phyloP scores from a whole-genome alignment of 345 rosid genomes.

The Salix koriyanagi region DNA sequence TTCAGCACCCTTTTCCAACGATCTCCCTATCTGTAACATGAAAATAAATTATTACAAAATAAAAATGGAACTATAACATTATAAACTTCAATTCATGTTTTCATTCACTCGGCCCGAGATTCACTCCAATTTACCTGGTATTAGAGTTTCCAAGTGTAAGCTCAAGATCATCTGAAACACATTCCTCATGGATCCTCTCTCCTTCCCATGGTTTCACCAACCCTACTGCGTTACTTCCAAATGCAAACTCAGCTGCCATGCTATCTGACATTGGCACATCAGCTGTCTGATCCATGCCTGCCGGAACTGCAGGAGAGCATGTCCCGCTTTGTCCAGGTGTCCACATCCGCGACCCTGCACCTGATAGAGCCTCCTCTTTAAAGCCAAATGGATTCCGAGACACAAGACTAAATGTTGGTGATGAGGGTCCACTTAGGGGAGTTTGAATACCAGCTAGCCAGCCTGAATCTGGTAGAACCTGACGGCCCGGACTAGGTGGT shows the following conservation, averaged over 20 bases:
- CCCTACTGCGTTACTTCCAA: conserved; percentile 62
- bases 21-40: conserved; percentile 25
- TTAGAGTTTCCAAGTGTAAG: conserved; percentile 94
- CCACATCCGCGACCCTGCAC: conserved; percentile 79
- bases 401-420: conserved; percentile 90
- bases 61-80: not conserved
- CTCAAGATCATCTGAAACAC: conserved; percentile 90
- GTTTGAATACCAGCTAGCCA: conserved; percentile 78
- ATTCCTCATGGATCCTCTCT: conserved; percentile 90
- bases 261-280: conserved; percentile 83
- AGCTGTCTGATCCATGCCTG: conserved; percentile 65
- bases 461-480: conserved; percentile 68
- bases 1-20: conserved; percentile 6
- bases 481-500: conserved; percentile 90
- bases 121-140: conserved; percentile 44
- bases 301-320: conserved; percentile 83
- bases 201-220: conserved; percentile 99
- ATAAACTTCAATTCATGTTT: not conserved
- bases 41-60: not conserved
- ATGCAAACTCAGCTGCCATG: conserved; percentile 83
- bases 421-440: conserved; percentile 71
- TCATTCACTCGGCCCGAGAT: not conserved
- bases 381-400: conserved; percentile 71
- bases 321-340: conserved; percentile 97
- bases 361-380: conserved; percentile 54